Base-by-base conservation (phyloP, 306 rosid species). In the Cicer pinnatifidum region DNA sequence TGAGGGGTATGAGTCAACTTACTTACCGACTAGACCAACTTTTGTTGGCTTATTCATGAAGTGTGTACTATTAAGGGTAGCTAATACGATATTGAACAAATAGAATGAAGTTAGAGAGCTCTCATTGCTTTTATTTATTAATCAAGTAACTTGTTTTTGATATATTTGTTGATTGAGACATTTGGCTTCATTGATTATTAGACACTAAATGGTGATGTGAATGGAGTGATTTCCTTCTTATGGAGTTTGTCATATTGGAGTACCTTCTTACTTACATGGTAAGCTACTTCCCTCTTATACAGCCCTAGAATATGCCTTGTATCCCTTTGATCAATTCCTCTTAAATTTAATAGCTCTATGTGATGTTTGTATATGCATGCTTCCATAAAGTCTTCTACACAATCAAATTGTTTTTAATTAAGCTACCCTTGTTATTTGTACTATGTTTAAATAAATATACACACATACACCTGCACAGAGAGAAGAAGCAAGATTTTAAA, bases 181-280 rank as follows among this genome's bases (percentile, higher is more conserved):
- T 67, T 79, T 79, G 11, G 46, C 19, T 76, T 83, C 16, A 41
- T 51, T 84, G 68, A 45, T 40, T 64, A 17, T 40, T 64, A 84
- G 87, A 51, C 87, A 39, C 54, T 81, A 17, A 52, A 69, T 64
- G 9, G 63, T 64, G 68, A 35, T 77, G 52, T 35, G 3, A 43
- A 59, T 73, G 85, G 89, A 77, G 95, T 83, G 7, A 88, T 94
- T 75, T 85, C 97, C 58, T 78, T 94, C 86, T 87, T 91, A 23
- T 94, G 98, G 98, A 88, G 93, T 79, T 91, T 91, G 92, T 82
- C 98, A 23, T 94, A 91, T 76, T 94, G 97, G 98, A 91, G 95
- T 74, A 94, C 98, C 67, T 91, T 94, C 82, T 78, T 87, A 66
- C 89, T 94, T 79, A 94, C 98, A 72, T 94, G 98, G 98, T 89